Conservation (phyloP, 495 filamentous ascomycete species). For the Clohesyomyces aquaticus region DNA sequence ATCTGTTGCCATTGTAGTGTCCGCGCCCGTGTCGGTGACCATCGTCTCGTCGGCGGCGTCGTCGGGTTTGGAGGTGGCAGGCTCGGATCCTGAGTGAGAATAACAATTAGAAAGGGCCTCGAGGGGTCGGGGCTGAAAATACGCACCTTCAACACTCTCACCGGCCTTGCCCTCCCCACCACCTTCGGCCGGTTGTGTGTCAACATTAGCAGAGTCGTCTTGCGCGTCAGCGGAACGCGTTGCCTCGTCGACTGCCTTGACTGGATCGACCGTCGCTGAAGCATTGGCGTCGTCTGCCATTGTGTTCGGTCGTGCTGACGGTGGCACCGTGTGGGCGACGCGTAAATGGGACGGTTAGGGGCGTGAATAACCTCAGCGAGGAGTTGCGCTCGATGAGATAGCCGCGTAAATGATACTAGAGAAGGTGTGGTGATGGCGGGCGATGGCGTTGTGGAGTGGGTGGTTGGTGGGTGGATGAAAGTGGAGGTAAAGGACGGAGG, state of each 20-base stretch:
- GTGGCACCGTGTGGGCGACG: slow-evolving; percentile 34
- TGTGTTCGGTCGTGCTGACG: slow-evolving; percentile 29
- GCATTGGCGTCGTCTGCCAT: slow-evolving; percentile 35
- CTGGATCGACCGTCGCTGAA: slow-evolving; percentile 18
- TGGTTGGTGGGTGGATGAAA: slow-evolving; percentile 27
- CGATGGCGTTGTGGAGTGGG: slow-evolving; percentile 37
- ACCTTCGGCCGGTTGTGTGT: slow-evolving; percentile 13
- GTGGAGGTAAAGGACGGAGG: slow-evolving; percentile 14
- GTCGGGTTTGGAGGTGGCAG: not conserved
- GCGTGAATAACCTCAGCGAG: slow-evolving; percentile 23
- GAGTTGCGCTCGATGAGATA: slow-evolving; percentile 17
- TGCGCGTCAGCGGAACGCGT: slow-evolving; percentile 29
- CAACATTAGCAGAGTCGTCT: slow-evolving; percentile 9
- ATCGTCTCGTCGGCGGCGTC: slow-evolving; percentile 10
- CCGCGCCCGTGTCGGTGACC: slow-evolving; percentile 18
- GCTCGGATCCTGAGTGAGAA: slow-evolving; percentile 3
- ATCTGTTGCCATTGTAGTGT: slow-evolving; percentile 15
- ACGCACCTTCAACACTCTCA: slow-evolving; percentile 29
- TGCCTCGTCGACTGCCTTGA: slow-evolving; percentile 26
- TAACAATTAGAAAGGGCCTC: slow-evolving; percentile 2
- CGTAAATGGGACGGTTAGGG: slow-evolving; percentile 27
- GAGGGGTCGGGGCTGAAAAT: slow-evolving; percentile 1
- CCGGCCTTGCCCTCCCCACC: slow-evolving; percentile 22
- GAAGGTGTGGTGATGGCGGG: slow-evolving; percentile 28
- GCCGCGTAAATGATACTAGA: slow-evolving; percentile 22